phyloP scores from a whole-genome alignment of 192 early-diverging fungal genomes.

The Coemansia sp. region DNA sequence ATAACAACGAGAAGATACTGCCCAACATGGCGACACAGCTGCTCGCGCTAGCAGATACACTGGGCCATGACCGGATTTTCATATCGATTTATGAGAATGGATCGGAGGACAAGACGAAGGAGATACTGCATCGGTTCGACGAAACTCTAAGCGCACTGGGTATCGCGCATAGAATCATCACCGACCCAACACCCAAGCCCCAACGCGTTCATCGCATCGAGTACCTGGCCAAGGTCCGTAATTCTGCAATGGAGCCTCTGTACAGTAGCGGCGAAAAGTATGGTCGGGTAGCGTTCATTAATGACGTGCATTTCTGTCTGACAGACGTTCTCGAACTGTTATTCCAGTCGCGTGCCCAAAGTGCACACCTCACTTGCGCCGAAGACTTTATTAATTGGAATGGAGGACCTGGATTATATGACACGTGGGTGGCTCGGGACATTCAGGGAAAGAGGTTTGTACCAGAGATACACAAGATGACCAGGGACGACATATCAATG shows the following conservation, averaged over 20 bases:
- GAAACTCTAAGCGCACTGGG: background rate
- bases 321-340: slow-evolving; percentile 55
- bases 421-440: slow-evolving; percentile 56
- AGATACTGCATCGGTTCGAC: background rate
- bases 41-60: too few species aligned
- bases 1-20: too few species aligned
- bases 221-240: too few species aligned
- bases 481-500: slow-evolving; percentile 26
- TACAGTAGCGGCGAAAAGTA: slow-evolving; percentile 12
- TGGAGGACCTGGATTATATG: slow-evolving; percentile 42
- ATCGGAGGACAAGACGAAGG: background rate
- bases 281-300: slow-evolving; percentile 45
- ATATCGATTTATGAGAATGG: too few species aligned
- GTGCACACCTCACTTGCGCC: slow-evolving; percentile 53
- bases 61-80: too few species aligned
- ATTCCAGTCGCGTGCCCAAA: slow-evolving; percentile 45
- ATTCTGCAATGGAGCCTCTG: slow-evolving; percentile 40
- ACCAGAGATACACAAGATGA: slow-evolving; percentile 28
- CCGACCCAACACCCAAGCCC: background rate
- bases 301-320: slow-evolving; percentile 50
- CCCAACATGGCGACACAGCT: too few species aligned
- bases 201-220: too few species aligned
- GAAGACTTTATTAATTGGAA: slow-evolving; percentile 45
- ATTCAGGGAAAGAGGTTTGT: slow-evolving; percentile 40
- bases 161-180: background rate